These are phyloP conservation scores for Ruellia speciosa DNA, from an alignment of 305 asterid species.

Conservation along the genomic window DNA sequence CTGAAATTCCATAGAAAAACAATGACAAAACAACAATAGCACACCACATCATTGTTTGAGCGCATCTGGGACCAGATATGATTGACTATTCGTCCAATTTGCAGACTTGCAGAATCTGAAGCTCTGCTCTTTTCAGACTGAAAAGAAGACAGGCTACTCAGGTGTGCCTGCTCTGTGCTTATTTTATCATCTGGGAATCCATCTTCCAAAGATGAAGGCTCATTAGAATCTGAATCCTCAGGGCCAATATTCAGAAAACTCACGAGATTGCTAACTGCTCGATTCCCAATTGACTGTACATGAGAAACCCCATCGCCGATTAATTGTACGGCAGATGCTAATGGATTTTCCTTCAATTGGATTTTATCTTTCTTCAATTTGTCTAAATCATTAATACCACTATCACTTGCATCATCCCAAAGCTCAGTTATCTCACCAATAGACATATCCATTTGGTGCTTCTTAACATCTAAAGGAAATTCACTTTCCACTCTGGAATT, in stretches of 20 bases:
- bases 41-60: slow-evolving; percentile 83
- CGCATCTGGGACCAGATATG: slow-evolving; percentile 89
- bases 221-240: slow-evolving; percentile 69
- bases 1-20: slow-evolving; percentile 97
- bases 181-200: slow-evolving; percentile 28
- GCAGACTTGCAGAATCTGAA: slow-evolving; percentile 66
- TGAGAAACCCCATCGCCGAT: slow-evolving; percentile 92
- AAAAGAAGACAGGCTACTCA: slow-evolving; percentile 51
- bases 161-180: slow-evolving; percentile 20
- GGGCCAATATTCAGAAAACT: slow-evolving; percentile 72
- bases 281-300: slow-evolving; percentile 92
- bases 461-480: slow-evolving; percentile 39
- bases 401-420: slow-evolving; percentile 47
- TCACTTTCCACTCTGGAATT: slow-evolving; percentile 44
- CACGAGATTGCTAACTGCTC: slow-evolving; percentile 81
- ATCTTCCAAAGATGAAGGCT: slow-evolving; percentile 38
- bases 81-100: slow-evolving; percentile 61
- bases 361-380: slow-evolving; percentile 43
- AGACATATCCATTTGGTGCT: slow-evolving; percentile 40
- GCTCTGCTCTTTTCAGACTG: slow-evolving; percentile 69
- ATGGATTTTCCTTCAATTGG: slow-evolving; percentile 59
- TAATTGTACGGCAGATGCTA: slow-evolving; percentile 87
- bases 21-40: slow-evolving; percentile 82
- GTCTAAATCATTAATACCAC: slow-evolving; percentile 32
- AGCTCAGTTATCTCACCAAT: slow-evolving; percentile 72